Evolutionary conservation across 2,329 filamentous ascomycete species (phyloP).

Genomic region (Beauveria brongniartii): DNA sequence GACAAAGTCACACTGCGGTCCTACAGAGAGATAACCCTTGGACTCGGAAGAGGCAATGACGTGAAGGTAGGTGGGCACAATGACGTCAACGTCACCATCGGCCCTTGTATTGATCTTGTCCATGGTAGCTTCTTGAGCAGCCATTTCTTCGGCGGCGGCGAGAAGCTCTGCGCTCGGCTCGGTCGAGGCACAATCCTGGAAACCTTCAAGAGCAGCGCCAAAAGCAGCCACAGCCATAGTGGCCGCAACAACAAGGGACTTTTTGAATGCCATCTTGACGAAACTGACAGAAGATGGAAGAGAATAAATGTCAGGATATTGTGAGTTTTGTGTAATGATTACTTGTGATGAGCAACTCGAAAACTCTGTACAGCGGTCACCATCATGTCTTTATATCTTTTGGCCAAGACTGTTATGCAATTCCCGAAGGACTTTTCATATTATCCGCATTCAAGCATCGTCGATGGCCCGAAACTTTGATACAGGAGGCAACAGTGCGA

Average conservation of each 20-base stretch:
- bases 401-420: not conserved
- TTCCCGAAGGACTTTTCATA: not conserved
- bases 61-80: slow-evolving; percentile 1
- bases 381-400: not conserved
- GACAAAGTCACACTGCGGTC: not conserved
- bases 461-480: not conserved
- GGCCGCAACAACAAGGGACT: not conserved
- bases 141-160: not conserved
- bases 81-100: not conserved
- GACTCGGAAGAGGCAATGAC: not conserved
- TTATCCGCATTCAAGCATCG: not conserved
- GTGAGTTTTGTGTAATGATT: not conserved
- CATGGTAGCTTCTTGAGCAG: not conserved
- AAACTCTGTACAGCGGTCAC: not conserved
- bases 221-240: slow-evolving; percentile 1
- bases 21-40: slow-evolving; percentile 8
- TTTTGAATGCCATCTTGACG: not conserved
- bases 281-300: not conserved
- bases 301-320: not conserved
- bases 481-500: not conserved
- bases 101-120: not conserved
- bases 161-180: not conserved
- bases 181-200: not conserved
- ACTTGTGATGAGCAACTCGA: not conserved
- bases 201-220: not conserved